Evolutionary conservation across 2,329 filamentous ascomycete species (phyloP).

Genomic region (Colletotrichum destructivum): DNA sequence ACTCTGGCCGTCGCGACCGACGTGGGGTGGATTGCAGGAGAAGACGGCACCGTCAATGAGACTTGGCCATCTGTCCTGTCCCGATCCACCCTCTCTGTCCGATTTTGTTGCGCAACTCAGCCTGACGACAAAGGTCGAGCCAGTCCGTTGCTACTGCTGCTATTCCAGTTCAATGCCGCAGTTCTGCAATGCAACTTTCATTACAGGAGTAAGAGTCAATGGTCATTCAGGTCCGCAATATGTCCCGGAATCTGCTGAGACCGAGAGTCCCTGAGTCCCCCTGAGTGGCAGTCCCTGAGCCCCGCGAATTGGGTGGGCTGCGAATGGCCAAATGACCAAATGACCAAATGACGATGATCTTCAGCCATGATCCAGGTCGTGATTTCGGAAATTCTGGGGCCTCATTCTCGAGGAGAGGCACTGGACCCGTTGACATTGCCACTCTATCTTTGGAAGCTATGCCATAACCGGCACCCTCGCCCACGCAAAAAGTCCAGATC

Average conservation of each 20-base stretch:
- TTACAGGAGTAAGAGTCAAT: not conserved
- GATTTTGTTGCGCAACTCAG: no score
- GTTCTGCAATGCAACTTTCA: slow-evolving; percentile 6
- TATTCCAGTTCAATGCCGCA: slow-evolving; percentile 14
- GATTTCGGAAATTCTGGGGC: slow-evolving; percentile 25
- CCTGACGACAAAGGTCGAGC: no score
- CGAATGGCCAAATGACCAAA: slow-evolving; percentile 14
- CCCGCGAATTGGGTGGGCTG: not conserved
- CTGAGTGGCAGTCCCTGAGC: not conserved
- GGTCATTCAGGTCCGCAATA: not conserved
- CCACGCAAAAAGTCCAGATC: not conserved
- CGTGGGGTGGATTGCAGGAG: not conserved
- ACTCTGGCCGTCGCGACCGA: not conserved
- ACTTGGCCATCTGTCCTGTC: slow-evolving; percentile 21
- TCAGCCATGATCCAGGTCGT: slow-evolving; percentile 31
- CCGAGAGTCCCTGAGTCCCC: not conserved
- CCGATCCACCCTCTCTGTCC: no score
- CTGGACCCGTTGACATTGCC: slow-evolving; percentile 19
- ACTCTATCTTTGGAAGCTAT: slow-evolving; percentile 40
- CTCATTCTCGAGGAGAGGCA: not conserved
- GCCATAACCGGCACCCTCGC: slow-evolving; percentile 15
- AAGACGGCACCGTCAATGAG: not conserved
- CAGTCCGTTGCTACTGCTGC: not conserved
- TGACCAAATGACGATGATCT: slow-evolving; percentile 34
- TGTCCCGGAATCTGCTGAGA: slow-evolving; percentile 1